Conservation (phyloP, 805 yeast genomes). For the Candida pseudoglaebosa region DNA sequence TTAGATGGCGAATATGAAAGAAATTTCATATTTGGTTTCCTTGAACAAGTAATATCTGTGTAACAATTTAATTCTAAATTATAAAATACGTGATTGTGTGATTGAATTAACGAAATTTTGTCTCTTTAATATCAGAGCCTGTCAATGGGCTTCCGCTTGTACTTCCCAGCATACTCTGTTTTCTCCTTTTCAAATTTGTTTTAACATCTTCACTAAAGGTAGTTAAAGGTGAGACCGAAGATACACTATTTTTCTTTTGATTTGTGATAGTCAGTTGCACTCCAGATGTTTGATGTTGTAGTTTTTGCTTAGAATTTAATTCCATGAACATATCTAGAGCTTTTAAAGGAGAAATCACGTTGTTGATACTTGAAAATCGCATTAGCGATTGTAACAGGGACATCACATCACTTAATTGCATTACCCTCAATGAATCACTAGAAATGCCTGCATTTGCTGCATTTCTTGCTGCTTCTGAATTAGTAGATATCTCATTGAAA, state of each 20-base stretch:
- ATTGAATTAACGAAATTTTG: background rate
- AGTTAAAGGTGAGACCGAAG: slow-evolving; percentile 1
- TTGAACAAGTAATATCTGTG: no score
- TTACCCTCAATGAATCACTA: slow-evolving; percentile 59
- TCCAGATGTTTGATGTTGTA: slow-evolving; percentile 10
- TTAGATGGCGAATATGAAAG: no score
- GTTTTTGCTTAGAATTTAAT: slow-evolving; percentile 20
- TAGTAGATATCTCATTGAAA: slow-evolving; percentile 15
- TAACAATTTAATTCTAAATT: no score
- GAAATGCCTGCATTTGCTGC: slow-evolving; percentile 60
- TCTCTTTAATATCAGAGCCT: slow-evolving; percentile 1
- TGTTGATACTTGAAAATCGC: slow-evolving; percentile 47
- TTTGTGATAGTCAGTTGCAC: slow-evolving; percentile 6
- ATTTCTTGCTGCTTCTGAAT: slow-evolving; percentile 43
- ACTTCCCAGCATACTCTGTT: slow-evolving; percentile 1
- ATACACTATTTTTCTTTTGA: slow-evolving; percentile 3
- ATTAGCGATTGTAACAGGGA: slow-evolving; percentile 63
- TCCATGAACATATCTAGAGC: slow-evolving; percentile 45
- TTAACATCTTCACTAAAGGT: background rate
- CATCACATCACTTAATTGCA: slow-evolving; percentile 80
- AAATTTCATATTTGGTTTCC: no score
- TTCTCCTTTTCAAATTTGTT: background rate
- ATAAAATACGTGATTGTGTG: background rate
- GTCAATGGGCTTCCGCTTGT: background rate
- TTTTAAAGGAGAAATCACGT: slow-evolving; percentile 50